These are phyloP conservation scores for Letharia lupina DNA, from an alignment of 495 filamentous ascomycete species.

Conservation along the genomic window DNA sequence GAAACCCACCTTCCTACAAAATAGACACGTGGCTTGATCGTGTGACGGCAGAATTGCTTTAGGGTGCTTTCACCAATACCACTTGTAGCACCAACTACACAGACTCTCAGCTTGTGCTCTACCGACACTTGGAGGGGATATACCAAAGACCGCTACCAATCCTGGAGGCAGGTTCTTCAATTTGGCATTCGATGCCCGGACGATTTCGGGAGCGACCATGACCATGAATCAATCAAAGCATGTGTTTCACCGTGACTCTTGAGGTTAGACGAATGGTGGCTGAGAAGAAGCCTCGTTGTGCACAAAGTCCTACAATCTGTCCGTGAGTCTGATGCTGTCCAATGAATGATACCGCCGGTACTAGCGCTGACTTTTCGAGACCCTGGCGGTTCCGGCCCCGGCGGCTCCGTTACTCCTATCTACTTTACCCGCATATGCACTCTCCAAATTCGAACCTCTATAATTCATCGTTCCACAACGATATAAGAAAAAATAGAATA, in stretches of 20 bases:
- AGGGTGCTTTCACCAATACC: conserved; percentile 36
- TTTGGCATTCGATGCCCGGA: conserved; percentile 37
- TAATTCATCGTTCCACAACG: too few relatives aligned
- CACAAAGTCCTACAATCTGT: too few relatives aligned
- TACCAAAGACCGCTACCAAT: conserved; percentile 48
- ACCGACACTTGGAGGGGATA: background rate
- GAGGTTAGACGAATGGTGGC: too few relatives aligned
- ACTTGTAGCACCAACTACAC: conserved; percentile 37
- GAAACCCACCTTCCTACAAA: conserved; percentile 30
- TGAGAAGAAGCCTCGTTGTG: too few relatives aligned
- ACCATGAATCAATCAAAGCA: background rate
- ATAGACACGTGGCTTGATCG: conserved; percentile 29
- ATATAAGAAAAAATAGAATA: too few relatives aligned
- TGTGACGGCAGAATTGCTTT: conserved; percentile 29
- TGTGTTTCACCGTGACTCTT: too few relatives aligned
- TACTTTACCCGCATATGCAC: too few relatives aligned
- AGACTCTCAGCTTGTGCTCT: conserved; percentile 4
- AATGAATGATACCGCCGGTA: background rate
- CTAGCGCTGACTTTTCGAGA: background rate
- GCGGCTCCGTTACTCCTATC: too few relatives aligned
- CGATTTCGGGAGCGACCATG: conserved; percentile 39
- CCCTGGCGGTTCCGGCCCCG: too few relatives aligned
- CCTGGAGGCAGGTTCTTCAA: conserved; percentile 38
- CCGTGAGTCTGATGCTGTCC: background rate
- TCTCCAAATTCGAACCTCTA: too few relatives aligned